Conservation (phyloP, 768 basidiomycete genomes). For the Tylopilus sp. region DNA sequence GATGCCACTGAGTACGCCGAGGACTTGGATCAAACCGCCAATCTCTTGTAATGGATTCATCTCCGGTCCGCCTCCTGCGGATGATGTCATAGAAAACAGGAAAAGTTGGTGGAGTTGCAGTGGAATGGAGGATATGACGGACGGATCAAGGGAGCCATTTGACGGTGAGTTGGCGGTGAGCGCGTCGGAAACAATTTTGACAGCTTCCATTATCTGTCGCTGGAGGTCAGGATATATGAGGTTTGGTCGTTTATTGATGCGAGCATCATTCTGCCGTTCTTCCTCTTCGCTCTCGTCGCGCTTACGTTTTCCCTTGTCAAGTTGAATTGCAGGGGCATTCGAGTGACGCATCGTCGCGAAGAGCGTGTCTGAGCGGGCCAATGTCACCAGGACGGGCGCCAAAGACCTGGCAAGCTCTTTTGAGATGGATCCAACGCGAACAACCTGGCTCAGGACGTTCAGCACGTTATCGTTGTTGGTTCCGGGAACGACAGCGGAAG, state of each 20-base stretch:
- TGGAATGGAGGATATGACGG: constrained; percentile 67
- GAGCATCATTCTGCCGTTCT: constrained; percentile 25
- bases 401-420: constrained; percentile 54
- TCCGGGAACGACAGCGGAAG: constrained; percentile 48
- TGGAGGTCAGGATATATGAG: constrained; percentile 47
- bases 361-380: constrained; percentile 63
- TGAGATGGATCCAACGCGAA: constrained; percentile 44
- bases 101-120: constrained; percentile 73
- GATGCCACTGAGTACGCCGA: constrained; percentile 76
- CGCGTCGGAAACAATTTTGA: constrained; percentile 51
- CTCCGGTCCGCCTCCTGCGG: constrained; percentile 47
- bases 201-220: constrained; percentile 56
- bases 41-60: constrained; percentile 69
- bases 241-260: constrained; percentile 44
- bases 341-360: constrained; percentile 66
- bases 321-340: constrained; percentile 56
- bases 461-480: constrained; percentile 46
- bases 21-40: constrained; percentile 76
- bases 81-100: constrained; percentile 73
- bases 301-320: constrained; percentile 75
- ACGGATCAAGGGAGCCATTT: constrained; percentile 47
- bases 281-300: constrained; percentile 48
- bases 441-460: constrained; percentile 50
- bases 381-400: constrained; percentile 57
- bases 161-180: constrained; percentile 38